Base-by-base conservation (phyloP, 306 rosid species). In the Arachis stenosperma region DNA sequence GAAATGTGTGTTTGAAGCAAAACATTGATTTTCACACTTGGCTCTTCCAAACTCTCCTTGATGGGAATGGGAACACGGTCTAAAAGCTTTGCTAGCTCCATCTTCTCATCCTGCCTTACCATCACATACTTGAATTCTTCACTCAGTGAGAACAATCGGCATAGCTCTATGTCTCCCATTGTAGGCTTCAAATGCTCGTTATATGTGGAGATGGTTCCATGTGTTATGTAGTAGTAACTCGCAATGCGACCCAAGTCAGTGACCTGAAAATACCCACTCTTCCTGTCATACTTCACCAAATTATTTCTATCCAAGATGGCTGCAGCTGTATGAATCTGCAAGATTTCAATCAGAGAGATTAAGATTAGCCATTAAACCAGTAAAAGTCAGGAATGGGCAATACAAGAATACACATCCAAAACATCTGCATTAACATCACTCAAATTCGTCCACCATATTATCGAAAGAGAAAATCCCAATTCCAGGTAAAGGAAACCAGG, bases 241-340 rank as follows among this genome's bases (percentile, higher is more conserved):
- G 98, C 98, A 86, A 93, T 93, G 12, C 98, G 98, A 54, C 98
- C 98, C 92, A 93, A 78, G 82, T 93, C 98, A 3, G 97, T 93
- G 46, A 91, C 97, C 80, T 94, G 97, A 66, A 94, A 94, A 84
- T 91, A 94, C 63, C 98, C 97, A 62, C 97, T 94, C 86, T 94
- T 94, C 68, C 97, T 81, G 62, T 88, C 98, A 75, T 94, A 91
- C 89, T 94, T 94, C 61, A 89, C 91, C 88, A 91, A 79, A 83
- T 89, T 94, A 80, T 86, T 94, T 76, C 81, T 86, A 66, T 91
- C 98, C 75, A 94, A 83, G 78, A 91, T 85, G 67, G 84, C 84
- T 65, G 98, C 97, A 37, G 96, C 98, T 0, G 97, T 86, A 83
- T 94, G 97, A 78, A 94, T 91, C 98, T 94, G 92, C 84, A 78